Evolutionary conservation across 345 rosid genomes (phyloP), one percentile per base, ranked within the genome.

Genomic region (Diplotaxis tenuifolia): DNA sequence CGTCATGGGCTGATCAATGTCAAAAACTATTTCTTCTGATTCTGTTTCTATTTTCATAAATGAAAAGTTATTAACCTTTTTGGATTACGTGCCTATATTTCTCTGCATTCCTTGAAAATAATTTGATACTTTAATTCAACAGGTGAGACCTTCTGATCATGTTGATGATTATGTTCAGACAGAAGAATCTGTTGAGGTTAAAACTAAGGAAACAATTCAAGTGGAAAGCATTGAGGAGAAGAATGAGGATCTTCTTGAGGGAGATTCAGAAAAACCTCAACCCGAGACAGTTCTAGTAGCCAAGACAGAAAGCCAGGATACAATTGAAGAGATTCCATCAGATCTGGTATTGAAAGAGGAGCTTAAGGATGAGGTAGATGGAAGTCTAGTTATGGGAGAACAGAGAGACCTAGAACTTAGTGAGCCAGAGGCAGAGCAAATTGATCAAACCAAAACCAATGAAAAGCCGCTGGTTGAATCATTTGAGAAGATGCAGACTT

Each of bases 91-190:
- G 28, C 29, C 28, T 2, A 5, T 36, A 4, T 49, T 19, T 77
- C 0, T 11, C 29, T 54, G 58, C 7, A 53, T 15, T 25, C 12
- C 36, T 34, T 65, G 40, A 72, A 56, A 19, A 32, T 40, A n/a
- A n/a, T 47, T 34, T 57, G 40, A 3, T 65, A n/a, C n/a, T 56
- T 53, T 9, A 56, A 79, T 56, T 45, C 8, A 9, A 50, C 82
- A 85, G 86, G 82, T 68, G 70, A 62, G 58, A 73, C 60, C 21
- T 53, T 70, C 58, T 0, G 38, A 49, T 31, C 74, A 60, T 45
- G 58, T 45, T 7, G 55, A 47, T 16, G 52, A 21, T 6, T 49
- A 52, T 16, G 75, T 50, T 68, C 32, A 50, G 59, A 78, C 25
- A 65, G 64, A 56, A 58, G 65, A 63, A 45, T 31, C 47, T 36